Base-by-base conservation (phyloP, 192 early-diverging fungal genomes). In the Lobosporangium transversale region DNA sequence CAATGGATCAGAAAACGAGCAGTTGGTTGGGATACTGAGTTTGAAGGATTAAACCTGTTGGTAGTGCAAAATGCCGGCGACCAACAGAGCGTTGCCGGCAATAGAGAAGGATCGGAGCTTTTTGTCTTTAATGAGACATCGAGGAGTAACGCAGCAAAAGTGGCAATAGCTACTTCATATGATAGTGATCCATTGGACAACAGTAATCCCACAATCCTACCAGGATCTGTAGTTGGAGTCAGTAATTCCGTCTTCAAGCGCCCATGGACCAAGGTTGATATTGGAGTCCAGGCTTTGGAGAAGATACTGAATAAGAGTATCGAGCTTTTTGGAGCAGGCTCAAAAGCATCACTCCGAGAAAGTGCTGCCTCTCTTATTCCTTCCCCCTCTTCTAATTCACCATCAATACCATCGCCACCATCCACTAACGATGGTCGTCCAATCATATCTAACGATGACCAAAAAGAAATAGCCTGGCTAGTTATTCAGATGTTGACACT, bases 181-280 rank as follows among this genome's bases (percentile, higher is more conserved):
- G 7, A 10, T 40, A 40, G 37, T 40, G 10, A 24, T 15, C 2
- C 21, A 2, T 17, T 21, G 17, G 18, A 68, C 18, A 42, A 32
- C 6, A 26, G 12, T 12, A 11, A 21, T 20, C 6, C 23, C 0
- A 20, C 18, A 20, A 56, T 62, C 5, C 0, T 44, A 26, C 53
- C 58, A 11, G 45, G 47, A 4, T 57, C 53, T 17, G 45, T 76
- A 5, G 64, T 66, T 15, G 73, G 84, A 20, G 56, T 86, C 11
- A 83, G 82, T 26, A 86, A 86, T 27, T 82, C 80, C 17, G 58
- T 76, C 2, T 76, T 83, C 37, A 15, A 32, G 11, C 49, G 51
- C 3, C 84, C 82, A 17, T 86, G 84, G 84, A 27, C 32, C 21
- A 86, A 86, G 33, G 79, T 86, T 11, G 47, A 80, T 17, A 33